Percentiles rank a stretch among this genome's conserved stretches.
phyloP scores from a whole-genome alignment of 352 stramenopile species.

The Phytophthora cryptogea region DNA sequence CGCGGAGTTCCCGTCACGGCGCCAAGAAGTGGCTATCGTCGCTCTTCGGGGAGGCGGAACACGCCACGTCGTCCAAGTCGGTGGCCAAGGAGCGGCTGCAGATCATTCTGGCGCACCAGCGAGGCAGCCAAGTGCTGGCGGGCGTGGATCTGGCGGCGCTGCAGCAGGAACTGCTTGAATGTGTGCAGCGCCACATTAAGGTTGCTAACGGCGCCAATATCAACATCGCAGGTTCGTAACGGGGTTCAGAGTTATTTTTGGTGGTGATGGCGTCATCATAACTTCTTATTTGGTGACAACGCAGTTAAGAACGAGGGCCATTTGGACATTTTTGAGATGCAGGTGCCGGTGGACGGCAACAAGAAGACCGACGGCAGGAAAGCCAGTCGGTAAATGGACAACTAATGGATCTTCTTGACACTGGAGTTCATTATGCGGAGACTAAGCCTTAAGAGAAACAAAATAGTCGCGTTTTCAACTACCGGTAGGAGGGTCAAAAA shows the following conservation, averaged over 20 bases:
- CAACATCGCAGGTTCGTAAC: constrained; percentile 79
- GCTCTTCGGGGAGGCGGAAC: constrained; percentile 63
- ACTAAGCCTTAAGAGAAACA: constrained; percentile 18
- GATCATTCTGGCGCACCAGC: constrained; percentile 90
- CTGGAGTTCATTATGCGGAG: constrained; percentile 1
- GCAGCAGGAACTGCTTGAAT: constrained; percentile 84
- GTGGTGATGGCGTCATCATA: background rate
- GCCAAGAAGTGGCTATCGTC: constrained; percentile 84
- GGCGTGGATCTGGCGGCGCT: constrained; percentile 81
- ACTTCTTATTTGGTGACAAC: background rate
- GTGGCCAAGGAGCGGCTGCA: constrained; percentile 88
- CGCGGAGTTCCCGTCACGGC: constrained; percentile 53
- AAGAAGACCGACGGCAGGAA: constrained; percentile 20
- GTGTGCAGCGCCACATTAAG: constrained; percentile 87
- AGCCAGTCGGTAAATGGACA: constrained; percentile 27
- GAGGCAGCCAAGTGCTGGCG: constrained; percentile 81
- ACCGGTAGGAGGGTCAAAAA: background rate
- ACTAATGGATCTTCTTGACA: background rate
- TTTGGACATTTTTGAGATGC: constrained; percentile 92
- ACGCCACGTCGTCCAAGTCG: constrained; percentile 65
- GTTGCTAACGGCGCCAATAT: constrained; percentile 88
- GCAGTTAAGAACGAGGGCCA: constrained; percentile 87
- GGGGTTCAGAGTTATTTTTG: background rate
- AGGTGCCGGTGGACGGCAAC: constrained; percentile 79
- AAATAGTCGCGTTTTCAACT: constrained; percentile 6